Base-by-base conservation (phyloP, 139 green algal genomes). In the Coccomyxa sp. region DNA sequence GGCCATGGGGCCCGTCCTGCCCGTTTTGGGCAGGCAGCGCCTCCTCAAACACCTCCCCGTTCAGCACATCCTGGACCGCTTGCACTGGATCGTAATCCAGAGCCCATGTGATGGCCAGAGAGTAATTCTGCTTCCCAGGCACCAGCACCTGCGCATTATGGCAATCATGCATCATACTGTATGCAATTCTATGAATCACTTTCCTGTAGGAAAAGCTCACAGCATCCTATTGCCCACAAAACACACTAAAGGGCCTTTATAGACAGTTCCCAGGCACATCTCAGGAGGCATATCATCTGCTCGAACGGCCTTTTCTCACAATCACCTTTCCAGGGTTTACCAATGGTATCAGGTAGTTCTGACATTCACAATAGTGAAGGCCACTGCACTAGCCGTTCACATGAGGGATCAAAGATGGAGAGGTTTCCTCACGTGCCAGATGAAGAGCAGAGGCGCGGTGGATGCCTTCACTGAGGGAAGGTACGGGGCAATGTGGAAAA, bases 401-500 rank as follows among this genome's bases (percentile, higher is more conserved):
- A 64, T 18, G 50, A 64, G 5, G 50, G 18, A 64, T 18, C 50
- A 22, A 64, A 7, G 50, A 18, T 64, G 50, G 50, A 64, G 3
- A 64, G 18, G 27, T 18, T 64, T 0, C 33, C 39, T 12, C 39
- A 81, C 81, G 55, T 84, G 81, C n/a, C 71, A 74, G 29, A 80
- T 71, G 37, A 81, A 81, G 7, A 64, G 80, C 37, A 84, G 78
- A 27, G 81, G 81, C 24, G 81, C 75, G 8, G 12, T 55, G n/a
- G 55, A 78, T n/a, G 77, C 39, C 31, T 33, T 37, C 34, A 91
- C 81, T 0, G 85, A 84, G 6, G 87, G 84, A 71, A 90, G 76
- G 68, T 78, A 80, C 37, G 74, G 78, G 10, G 76, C 79, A 41
- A 91, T 82, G 76, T 91, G 55, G 38, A 79, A 88, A 5, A 86